phyloP scores from a whole-genome alignment of 129 eudicot genomes.

The Centaurea solstitialis region DNA sequence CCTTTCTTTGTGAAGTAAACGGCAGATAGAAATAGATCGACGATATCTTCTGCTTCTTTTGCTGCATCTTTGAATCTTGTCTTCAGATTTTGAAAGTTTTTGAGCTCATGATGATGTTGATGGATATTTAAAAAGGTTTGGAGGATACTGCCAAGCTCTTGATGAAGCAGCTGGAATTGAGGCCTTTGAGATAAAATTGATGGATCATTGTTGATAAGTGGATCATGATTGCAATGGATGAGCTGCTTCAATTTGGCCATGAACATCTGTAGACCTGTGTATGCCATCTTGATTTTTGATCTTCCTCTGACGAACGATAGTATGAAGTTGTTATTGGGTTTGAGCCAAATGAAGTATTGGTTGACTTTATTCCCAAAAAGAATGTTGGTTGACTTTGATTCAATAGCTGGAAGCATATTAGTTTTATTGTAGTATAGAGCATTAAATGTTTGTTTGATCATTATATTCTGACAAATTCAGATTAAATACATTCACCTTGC shows the following conservation, averaged over 20 bases:
- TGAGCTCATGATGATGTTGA: neutral
- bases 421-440: neutral
- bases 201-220: neutral
- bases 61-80: conserved; percentile 1
- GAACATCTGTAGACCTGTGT: conserved; percentile 14
- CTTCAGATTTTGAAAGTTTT: neutral
- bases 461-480: neutral
- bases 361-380: neutral
- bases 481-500: neutral
- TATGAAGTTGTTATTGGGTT: neutral
- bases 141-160: neutral
- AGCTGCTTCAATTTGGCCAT: conserved; percentile 21
- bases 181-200: neutral
- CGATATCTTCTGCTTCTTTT: conserved; percentile 8
- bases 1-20: neutral
- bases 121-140: neutral
- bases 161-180: conserved; percentile 5
- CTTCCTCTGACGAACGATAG: neutral
- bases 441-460: neutral
- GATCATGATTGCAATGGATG: neutral
- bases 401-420: neutral
- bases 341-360: neutral
- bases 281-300: conserved; percentile 7
- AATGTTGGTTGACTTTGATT: neutral
- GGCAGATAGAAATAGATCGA: conserved; percentile 1